phyloP scores from a whole-genome alignment of 2,329 filamentous ascomycete species.

The Rutstroemia sp. region DNA sequence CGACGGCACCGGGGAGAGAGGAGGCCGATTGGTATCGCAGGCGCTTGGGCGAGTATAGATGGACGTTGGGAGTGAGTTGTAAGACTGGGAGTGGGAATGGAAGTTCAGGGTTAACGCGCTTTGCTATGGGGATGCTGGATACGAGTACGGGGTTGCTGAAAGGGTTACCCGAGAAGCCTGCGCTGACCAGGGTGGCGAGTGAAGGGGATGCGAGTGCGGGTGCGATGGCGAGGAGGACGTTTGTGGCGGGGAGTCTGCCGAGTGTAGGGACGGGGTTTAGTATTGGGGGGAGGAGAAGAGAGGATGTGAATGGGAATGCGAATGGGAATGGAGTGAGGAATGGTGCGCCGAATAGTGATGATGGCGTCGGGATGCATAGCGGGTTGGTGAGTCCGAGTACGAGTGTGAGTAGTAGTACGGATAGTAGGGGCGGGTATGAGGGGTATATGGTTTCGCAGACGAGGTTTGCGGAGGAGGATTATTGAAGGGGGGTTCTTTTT shows the following conservation, averaged over 20 bases:
- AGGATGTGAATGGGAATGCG: constrained; percentile 11
- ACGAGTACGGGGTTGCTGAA: constrained; percentile 63
- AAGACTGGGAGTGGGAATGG: constrained; percentile 44
- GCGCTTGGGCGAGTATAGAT: constrained; percentile 80
- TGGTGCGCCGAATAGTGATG: constrained; percentile 1
- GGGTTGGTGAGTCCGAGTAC: constrained; percentile 29
- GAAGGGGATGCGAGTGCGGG: constrained; percentile 16
- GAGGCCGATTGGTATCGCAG: constrained; percentile 90
- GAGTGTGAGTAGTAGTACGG: constrained; percentile 25
- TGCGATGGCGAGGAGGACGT: background rate
- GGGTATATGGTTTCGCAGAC: constrained; percentile 8
- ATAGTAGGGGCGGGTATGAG: constrained; percentile 15
- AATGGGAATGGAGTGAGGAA: constrained; percentile 19
- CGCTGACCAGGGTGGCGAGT: constrained; percentile 45
- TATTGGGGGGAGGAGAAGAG: background rate
- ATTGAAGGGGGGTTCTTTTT: background rate
- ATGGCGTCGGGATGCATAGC: constrained; percentile 21
- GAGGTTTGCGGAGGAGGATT: constrained; percentile 1
- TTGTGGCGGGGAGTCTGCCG: background rate
- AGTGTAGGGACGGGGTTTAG: constrained; percentile 1
- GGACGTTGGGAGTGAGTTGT: constrained; percentile 83
- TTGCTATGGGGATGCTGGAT: constrained; percentile 73
- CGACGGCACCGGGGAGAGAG: constrained; percentile 77
- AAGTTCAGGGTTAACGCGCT: constrained; percentile 48
- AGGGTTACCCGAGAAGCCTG: constrained; percentile 63